Conservation (phyloP, 2,329 filamentous ascomycete species). For the Aspergillus pseudoviridinutans region DNA sequence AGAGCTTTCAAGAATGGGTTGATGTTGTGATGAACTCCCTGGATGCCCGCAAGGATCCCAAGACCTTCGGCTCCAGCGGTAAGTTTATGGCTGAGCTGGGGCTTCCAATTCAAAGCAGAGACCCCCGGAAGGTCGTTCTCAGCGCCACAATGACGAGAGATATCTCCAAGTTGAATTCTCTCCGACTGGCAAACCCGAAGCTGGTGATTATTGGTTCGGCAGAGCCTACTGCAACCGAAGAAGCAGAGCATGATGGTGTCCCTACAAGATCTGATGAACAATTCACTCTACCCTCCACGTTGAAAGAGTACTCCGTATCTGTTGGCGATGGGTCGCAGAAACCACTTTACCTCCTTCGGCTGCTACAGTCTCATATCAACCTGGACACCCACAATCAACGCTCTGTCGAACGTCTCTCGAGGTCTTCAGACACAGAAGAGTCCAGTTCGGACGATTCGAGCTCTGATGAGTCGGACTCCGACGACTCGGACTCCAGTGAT, state of each 20-base stretch:
- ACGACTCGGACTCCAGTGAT: slow-evolving; percentile 32
- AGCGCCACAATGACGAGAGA: slow-evolving; percentile 92
- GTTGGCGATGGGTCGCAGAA: slow-evolving; percentile 68
- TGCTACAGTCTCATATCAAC: slow-evolving; percentile 53
- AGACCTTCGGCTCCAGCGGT: slow-evolving; percentile 43
- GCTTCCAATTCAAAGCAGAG: slow-evolving; percentile 36
- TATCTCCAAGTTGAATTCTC: slow-evolving; percentile 69
- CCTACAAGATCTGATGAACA: slow-evolving; percentile 26
- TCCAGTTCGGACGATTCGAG: slow-evolving; percentile 16
- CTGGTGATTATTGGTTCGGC: slow-evolving; percentile 69
- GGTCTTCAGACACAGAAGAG: slow-evolving; percentile 14
- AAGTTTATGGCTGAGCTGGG: slow-evolving; percentile 32
- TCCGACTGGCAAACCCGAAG: slow-evolving; percentile 69
- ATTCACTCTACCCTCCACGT: slow-evolving; percentile 58
- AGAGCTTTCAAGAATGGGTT: slow-evolving; percentile 91
- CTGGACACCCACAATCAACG: slow-evolving; percentile 14
- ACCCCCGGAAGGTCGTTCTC: slow-evolving; percentile 74
- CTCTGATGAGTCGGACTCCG: slow-evolving; percentile 34
- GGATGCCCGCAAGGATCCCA: slow-evolving; percentile 51
- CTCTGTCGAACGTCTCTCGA: slow-evolving; percentile 1
- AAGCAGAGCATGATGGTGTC: slow-evolving; percentile 18
- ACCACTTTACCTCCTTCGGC: slow-evolving; percentile 77
- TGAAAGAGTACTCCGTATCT: slow-evolving; percentile 65
- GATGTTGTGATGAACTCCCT: slow-evolving; percentile 60
- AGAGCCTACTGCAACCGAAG: slow-evolving; percentile 16